These are phyloP conservation scores for Tetrahymena borealis DNA, from an alignment of 73 alveolate species.

Conservation along the genomic window DNA sequence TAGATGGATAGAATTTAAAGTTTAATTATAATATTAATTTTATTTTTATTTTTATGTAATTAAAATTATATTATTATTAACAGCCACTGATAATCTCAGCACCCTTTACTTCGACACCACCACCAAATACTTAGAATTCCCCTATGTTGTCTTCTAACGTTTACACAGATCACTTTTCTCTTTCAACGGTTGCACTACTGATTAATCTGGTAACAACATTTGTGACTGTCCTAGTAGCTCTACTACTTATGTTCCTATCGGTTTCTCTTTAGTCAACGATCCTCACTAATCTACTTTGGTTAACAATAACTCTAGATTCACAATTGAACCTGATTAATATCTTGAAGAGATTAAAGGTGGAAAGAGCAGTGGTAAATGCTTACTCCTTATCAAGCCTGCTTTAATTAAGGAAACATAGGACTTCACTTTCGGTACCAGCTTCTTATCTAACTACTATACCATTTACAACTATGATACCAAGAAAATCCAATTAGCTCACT, in stretches of 20 bases:
- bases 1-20: too few species aligned
- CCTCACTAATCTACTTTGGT: background rate
- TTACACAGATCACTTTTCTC: background rate
- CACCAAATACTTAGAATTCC: background rate
- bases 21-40: too few species aligned
- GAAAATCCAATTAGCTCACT: background rate
- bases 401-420: background rate
- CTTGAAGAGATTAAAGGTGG: background rate
- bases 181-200: background rate
- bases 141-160: background rate
- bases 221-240: background rate
- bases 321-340: background rate
- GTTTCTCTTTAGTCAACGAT: background rate
- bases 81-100: background rate
- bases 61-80: too few species aligned
- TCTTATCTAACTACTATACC: background rate
- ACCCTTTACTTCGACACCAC: background rate
- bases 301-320: background rate
- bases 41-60: too few species aligned
- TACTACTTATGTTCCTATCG: background rate
- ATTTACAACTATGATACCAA: background rate
- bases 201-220: background rate
- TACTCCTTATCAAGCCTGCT: background rate
- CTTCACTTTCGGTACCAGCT: background rate
- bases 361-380: background rate